These are phyloP conservation scores for Thalassiosira pacifica DNA, from an alignment of 352 stramenopile species.

Conservation along the genomic window DNA sequence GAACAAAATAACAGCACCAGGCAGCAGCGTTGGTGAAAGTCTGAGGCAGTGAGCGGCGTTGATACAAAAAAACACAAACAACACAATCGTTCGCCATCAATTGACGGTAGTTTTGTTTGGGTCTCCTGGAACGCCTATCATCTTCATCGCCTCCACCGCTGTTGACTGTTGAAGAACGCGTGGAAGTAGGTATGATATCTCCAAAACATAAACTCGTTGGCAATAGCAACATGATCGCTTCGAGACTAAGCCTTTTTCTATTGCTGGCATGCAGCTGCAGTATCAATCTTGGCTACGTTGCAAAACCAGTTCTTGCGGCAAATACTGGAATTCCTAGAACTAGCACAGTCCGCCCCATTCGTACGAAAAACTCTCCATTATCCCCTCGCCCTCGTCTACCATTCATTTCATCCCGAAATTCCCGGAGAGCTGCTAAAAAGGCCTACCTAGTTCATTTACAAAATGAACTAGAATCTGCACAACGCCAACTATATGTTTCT, in stretches of 20 bases:
- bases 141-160: no score
- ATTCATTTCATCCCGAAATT: constrained; percentile 37
- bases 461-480: constrained; percentile 53
- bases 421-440: constrained; percentile 47
- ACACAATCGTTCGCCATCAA: no score
- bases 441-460: constrained; percentile 55
- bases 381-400: constrained; percentile 4
- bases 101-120: no score
- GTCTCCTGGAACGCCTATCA: no score
- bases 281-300: constrained; percentile 4
- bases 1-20: no score
- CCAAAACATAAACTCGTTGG: no score
- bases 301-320: constrained; percentile 7
- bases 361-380: not conserved
- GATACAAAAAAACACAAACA: no score
- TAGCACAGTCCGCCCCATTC: constrained; percentile 1
- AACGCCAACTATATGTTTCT: constrained; percentile 58
- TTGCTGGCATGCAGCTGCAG: constrained; percentile 10
- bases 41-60: no score
- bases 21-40: no score
- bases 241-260: not conserved
- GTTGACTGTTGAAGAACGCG: no score
- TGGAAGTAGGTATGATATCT: no score
- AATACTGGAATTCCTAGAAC: constrained; percentile 13
- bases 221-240: no score